Evolutionary conservation across 352 stramenopile species (phyloP).

Genomic region (Globisporangium orthogonon): DNA sequence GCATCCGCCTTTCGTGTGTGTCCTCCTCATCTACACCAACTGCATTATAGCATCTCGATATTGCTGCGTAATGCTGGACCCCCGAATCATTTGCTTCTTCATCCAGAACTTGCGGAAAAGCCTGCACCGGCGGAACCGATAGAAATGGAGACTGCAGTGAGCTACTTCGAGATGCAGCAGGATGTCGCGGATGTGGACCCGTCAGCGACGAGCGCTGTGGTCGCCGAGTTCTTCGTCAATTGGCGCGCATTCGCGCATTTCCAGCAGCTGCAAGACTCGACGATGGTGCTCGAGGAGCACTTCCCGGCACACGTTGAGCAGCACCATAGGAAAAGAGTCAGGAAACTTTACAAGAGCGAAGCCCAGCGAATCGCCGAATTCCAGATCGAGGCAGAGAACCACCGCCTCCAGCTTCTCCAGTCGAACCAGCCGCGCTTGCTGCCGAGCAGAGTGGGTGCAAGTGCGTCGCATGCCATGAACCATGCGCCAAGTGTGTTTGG

Average conservation of each 20-base stretch:
- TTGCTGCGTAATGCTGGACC: slow-evolving; percentile 23
- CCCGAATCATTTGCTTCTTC: slow-evolving; percentile 14
- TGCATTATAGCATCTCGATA: slow-evolving; percentile 16
- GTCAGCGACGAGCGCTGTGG: slow-evolving; percentile 1
- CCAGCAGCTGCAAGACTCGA: slow-evolving; percentile 40
- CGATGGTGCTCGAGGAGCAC: slow-evolving; percentile 19
- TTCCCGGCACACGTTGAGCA: slow-evolving; percentile 10
- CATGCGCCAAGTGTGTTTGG: not conserved
- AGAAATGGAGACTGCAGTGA: not conserved
- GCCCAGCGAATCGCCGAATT: slow-evolving; percentile 8
- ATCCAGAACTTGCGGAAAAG: not conserved
- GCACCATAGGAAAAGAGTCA: not conserved
- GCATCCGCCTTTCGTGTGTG: not conserved
- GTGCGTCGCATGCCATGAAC: not conserved
- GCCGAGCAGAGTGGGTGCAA: not conserved
- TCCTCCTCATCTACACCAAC: slow-evolving; percentile 12
- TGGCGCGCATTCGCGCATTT: slow-evolving; percentile 47
- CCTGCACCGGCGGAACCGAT: not conserved
- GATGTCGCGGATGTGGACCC: not conserved
- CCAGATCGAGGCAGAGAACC: not conserved
- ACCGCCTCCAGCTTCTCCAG: not conserved
- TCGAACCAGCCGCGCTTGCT: not conserved
- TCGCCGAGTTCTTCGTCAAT: slow-evolving; percentile 36
- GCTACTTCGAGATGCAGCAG: slow-evolving; percentile 10
- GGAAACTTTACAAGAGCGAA: slow-evolving; percentile 8